A percentile compares a stretch with the other conserved stretches of the same genome.
Evolutionary conservation across 306 rosid genomes (phyloP).

Genomic region (Prunus campanulata): DNA sequence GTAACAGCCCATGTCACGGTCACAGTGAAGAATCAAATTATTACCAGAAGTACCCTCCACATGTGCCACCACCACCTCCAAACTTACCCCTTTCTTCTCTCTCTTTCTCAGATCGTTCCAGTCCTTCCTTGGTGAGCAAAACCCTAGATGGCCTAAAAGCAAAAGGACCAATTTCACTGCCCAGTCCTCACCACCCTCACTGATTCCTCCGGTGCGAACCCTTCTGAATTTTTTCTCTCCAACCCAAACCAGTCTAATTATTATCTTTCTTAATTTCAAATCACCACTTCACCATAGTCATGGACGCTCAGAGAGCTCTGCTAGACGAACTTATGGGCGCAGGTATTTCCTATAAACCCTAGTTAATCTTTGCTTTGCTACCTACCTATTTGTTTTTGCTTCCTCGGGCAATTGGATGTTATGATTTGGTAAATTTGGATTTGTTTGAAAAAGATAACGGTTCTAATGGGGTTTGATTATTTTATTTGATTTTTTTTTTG

Average conservation of each 20-base stretch:
- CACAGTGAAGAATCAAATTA: no score
- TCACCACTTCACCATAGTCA: constrained; percentile 29
- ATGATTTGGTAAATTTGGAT: background rate
- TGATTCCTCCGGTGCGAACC: background rate
- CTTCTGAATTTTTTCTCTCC: background rate
- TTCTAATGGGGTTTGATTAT: background rate
- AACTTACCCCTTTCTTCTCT: background rate
- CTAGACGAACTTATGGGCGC: constrained; percentile 98
- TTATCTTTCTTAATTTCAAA: background rate
- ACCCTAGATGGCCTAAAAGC: constrained; percentile 33
- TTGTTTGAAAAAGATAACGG: background rate
- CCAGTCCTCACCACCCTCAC: background rate
- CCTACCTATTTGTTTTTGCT: background rate
- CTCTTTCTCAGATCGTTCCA: background rate
- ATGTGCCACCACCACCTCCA: background rate
- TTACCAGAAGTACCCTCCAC: background rate
- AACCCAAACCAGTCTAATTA: background rate
- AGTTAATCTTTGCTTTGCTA: background rate
- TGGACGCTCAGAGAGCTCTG: constrained; percentile 99
- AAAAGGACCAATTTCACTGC: background rate
- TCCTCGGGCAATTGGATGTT: background rate
- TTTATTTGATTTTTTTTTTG: background rate
- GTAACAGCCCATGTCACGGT: no score
- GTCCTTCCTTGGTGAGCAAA: constrained; percentile 12
- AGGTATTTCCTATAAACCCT: constrained; percentile 40